Percentiles rank a stretch among this genome's conserved stretches.
Conservation (phyloP, 345 rosid genomes). For the Populus alba region DNA sequence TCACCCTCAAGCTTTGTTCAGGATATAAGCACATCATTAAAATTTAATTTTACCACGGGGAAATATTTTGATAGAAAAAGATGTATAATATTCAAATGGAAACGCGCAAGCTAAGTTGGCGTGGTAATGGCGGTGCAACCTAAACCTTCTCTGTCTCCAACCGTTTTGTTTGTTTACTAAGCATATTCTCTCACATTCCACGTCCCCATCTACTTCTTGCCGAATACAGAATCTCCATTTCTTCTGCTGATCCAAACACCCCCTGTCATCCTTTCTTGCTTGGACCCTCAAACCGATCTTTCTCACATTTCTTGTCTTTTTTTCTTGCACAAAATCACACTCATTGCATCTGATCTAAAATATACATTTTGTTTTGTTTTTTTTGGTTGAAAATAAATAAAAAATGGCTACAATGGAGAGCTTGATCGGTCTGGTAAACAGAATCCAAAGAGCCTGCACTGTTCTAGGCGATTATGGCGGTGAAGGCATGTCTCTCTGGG, state of each 20-base stretch:
- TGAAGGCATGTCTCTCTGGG: constrained; percentile 99
- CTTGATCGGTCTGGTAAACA: constrained; percentile 88
- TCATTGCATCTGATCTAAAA: neutral
- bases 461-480: constrained; percentile 98
- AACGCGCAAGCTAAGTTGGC: neutral
- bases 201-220: constrained; percentile 1
- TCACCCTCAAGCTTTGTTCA: too few relatives aligned
- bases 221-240: neutral
- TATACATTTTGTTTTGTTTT: neutral
- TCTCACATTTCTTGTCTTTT: neutral
- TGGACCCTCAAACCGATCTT: neutral
- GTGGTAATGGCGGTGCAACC: neutral
- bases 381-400: neutral
- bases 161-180: neutral
- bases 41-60: neutral
- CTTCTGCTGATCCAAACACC: neutral
- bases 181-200: neutral
- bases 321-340: neutral
- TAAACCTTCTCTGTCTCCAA: neutral
- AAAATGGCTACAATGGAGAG: constrained; percentile 96
- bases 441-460: constrained; percentile 96
- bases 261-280: neutral
- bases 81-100: neutral
- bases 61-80: neutral
- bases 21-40: neutral